phyloP scores from a whole-genome alignment of 345 rosid genomes.

The Populus tremula region DNA sequence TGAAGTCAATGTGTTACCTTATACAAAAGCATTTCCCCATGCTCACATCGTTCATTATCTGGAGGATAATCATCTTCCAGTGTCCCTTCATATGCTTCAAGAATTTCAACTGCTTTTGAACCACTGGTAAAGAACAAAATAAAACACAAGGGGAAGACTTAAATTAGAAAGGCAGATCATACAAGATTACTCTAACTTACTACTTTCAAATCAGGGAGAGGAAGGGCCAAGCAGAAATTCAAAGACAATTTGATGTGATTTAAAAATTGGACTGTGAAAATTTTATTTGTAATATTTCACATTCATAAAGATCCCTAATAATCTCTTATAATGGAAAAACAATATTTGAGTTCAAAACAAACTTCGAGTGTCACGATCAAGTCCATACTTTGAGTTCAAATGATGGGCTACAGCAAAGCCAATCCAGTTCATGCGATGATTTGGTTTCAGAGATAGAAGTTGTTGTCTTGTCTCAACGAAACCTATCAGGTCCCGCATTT shows the following conservation, averaged over 20 bases:
- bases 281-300: not conserved
- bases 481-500: conserved; percentile 95
- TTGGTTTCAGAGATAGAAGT: conserved; percentile 88
- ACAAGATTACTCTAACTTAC: not conserved
- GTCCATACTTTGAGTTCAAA: conserved; percentile 73
- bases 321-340: not conserved
- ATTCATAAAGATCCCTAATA: not conserved
- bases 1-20: conserved; percentile 50
- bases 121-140: conserved; percentile 45
- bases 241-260: not conserved
- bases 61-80: conserved; percentile 98
- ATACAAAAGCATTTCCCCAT: conserved; percentile 95
- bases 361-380: conserved; percentile 18
- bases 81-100: conserved; percentile 99
- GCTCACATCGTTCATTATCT: conserved; percentile 90
- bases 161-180: not conserved
- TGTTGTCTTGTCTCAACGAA: conserved; percentile 97
- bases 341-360: not conserved
- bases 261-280: not conserved
- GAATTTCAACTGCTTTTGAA: conserved; percentile 93
- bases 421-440: conserved; percentile 99
- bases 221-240: not conserved
- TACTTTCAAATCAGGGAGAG: not conserved
- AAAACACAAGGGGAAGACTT: not conserved
- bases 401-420: conserved; percentile 99